Base-by-base conservation (phyloP, 106 monocot species). In the Allium cepa region DNA sequence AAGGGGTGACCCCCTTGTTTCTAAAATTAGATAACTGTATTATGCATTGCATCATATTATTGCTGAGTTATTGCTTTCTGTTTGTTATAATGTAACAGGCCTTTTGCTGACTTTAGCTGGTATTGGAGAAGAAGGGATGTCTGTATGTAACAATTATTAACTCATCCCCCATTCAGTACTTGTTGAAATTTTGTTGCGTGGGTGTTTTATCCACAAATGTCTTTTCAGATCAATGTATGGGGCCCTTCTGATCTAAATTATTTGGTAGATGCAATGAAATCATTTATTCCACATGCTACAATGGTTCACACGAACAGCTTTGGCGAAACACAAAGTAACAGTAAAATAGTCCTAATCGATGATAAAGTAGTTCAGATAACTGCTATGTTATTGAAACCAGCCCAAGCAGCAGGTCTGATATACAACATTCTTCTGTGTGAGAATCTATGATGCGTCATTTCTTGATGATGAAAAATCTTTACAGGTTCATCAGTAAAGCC, bases 81-180 rank as follows among this genome's bases (percentile, higher is more conserved):
- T 59, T 13, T 71, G 17, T 46, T 63, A 60, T 47, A 53, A 3
- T 0, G 58, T 7, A 50, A 64, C 80, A 99, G 99, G 99, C 28
- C 87, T 99, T 68, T 63, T 99, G 17, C 71, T 99, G 50, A 99
- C 93, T 63, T 77, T 99, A 70, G 93, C 99, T 53, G 93, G 87
- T 46, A 93, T 99, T 4, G 99, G 99, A 62, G 99, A 99, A 53
- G 93, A 93, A 68, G 99, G 99, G 46, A 93, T 93, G 90, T 82
- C 87, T 60, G 99, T 93, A 79, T 90, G 92, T 75, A 64, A 49
- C 59, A 17, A 2, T 51, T 69, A 46, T 68, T 9, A 10, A 17
- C 7, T 22, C 8, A 47, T 55, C 72, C 56, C 26, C 3, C 28
- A 64, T 45, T n/a, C 22, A 45, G 9, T 69, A 15, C 49, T 62